These are phyloP conservation scores for Phytopythium chamaehyphon DNA, from an alignment of 352 stramenopile genomes.

Conservation along the genomic window DNA sequence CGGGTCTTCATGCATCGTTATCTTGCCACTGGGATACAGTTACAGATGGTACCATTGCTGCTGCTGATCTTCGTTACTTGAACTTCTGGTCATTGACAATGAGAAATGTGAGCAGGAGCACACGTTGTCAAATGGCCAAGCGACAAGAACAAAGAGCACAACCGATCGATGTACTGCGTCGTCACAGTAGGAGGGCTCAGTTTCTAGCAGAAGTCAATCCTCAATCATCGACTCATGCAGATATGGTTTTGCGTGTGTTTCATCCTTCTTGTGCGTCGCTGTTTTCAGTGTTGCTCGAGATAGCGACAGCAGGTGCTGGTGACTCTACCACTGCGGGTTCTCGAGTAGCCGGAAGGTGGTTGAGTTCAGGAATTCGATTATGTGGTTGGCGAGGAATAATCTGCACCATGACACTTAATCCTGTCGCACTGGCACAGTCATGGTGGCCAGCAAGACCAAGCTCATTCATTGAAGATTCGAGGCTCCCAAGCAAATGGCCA, in stretches of 20 bases:
- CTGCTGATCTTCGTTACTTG: neutral
- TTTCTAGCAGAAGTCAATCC: conserved; percentile 33
- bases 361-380: no score
- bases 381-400: neutral
- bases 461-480: conserved; percentile 21
- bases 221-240: no score
- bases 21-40: conserved; percentile 90
- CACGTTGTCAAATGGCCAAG: conserved; percentile 87
- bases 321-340: no score
- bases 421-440: neutral
- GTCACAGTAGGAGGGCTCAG: conserved; percentile 83
- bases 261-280: no score
- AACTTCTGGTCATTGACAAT: neutral
- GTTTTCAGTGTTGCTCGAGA: no score
- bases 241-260: no score
- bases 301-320: no score
- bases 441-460: neutral
- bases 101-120: conserved; percentile 28
- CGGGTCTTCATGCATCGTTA: conserved; percentile 84
- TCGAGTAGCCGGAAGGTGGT: no score
- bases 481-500: conserved; percentile 16
- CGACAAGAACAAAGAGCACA: conserved; percentile 89
- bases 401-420: conserved; percentile 3
- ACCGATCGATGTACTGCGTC: conserved; percentile 88
- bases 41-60: conserved; percentile 64